Evolutionary conservation across 2,329 filamentous ascomycete genomes (phyloP), one percentile per base, ranked within the genome.

Genomic region (Aspergillus viridinutans): DNA sequence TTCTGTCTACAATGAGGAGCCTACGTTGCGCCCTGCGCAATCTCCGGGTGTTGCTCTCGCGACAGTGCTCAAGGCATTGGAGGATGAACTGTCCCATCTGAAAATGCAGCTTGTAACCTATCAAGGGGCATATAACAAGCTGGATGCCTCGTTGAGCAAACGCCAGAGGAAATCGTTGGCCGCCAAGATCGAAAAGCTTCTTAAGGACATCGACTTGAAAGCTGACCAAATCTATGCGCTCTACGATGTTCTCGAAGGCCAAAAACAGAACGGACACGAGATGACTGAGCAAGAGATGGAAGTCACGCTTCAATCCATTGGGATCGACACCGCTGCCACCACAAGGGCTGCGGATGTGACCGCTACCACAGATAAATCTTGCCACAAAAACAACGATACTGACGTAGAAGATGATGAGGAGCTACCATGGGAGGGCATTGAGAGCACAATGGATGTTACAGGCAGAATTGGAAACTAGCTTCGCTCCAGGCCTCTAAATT

Each of bases 201-300:
- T 88, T 45, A 80, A 81, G 59, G 81, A 83, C 53, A 83, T 91
- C 25, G 88, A 92, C 66, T 81, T 83, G 67, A 91, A 92, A 74
- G 85, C 86, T 26, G 87, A 90, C 59, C 89, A 92, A 72, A 86
- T 96, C 45, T 95, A 96, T 74, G 83, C 85, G 45, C 79, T 96
- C 14, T 90, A 92, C 65, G 91, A 96, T 70, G 90, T 94, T 1
- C 79, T 94, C 0, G 90, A 93, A 72, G 90, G 88, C 5, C 89
- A 92, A 70, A 90, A 89, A 75, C 79, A 80, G 35, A 80, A 81
- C 2, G 85, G 85, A 0, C 82, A 85, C 66, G 79, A 82, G 61
- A 86, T 89, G 81, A 83, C 78, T 1, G 81, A 84, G 62, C 81
- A 84, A 21, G 82, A 86, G 65, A 77, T 87, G 47, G 86, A 89